Evolutionary conservation across 106 monocot genomes (phyloP).

Genomic region (Phalaenopsis equestris): DNA sequence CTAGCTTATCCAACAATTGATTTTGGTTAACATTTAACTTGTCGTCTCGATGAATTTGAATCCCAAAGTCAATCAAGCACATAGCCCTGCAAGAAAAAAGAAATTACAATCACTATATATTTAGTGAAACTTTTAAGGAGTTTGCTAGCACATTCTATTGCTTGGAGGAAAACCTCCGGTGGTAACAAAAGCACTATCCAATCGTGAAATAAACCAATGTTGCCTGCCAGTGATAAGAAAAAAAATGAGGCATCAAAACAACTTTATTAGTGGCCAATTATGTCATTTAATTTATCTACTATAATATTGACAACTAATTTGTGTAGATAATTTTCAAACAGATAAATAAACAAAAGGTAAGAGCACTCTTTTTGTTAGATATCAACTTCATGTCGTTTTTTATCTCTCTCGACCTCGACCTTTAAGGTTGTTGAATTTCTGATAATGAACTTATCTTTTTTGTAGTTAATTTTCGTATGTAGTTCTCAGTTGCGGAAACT

Average conservation of each 20-base stretch:
- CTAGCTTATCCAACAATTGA: constrained; percentile 18
- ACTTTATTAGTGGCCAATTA: no score
- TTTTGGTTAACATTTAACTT: constrained; percentile 8
- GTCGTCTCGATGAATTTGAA: constrained; percentile 52
- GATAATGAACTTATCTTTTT: no score
- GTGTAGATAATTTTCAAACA: no score
- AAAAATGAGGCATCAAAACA: background rate
- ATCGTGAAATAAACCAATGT: constrained; percentile 82
- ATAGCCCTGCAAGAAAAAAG: constrained; percentile 53
- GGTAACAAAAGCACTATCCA: constrained; percentile 83
- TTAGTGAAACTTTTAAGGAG: background rate
- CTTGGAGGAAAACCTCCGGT: constrained; percentile 79
- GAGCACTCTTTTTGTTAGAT: no score
- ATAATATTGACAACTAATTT: no score
- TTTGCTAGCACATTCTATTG: constrained; percentile 48
- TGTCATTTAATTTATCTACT: no score
- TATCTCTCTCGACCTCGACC: no score
- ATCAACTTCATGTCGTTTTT: no score
- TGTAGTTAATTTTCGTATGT: no score
- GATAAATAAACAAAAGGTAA: no score
- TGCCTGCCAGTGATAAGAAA: constrained; percentile 44
- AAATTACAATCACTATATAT: background rate
- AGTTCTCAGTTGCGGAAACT: no score
- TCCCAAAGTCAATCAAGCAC: constrained; percentile 86
- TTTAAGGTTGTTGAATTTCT: no score